Conservation (phyloP, 1,284 basidiomycete species). For the Leucoagaricus sp. region DNA sequence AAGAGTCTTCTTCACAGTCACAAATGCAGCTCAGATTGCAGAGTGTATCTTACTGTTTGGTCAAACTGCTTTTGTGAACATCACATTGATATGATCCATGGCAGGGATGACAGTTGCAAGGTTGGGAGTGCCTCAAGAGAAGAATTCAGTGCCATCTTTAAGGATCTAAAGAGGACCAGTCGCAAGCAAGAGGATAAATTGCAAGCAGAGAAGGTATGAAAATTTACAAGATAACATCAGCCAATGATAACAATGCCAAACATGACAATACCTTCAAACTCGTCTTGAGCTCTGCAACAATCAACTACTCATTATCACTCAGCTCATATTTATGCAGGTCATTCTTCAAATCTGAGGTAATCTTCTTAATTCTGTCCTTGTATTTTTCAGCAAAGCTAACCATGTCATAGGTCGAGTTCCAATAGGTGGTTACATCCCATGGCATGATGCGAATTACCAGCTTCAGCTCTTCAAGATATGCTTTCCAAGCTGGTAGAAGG, state of each 20-base stretch:
- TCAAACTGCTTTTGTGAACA: too few relatives aligned
- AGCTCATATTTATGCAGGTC: not conserved
- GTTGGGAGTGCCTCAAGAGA: slow-evolving; percentile 28
- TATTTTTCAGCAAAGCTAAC: slow-evolving; percentile 12
- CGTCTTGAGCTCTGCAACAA: slow-evolving; percentile 13
- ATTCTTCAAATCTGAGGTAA: not conserved
- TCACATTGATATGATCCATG: slow-evolving; percentile 35
- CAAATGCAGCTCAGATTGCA: too few relatives aligned
- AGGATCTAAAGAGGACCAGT: too few relatives aligned
- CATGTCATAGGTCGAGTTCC: slow-evolving; percentile 20
- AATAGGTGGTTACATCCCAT: slow-evolving; percentile 16
- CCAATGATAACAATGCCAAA: not conserved
- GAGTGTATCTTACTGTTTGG: too few relatives aligned
- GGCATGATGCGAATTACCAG: slow-evolving; percentile 15
- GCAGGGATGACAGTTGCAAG: slow-evolving; percentile 33
- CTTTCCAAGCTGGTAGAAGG: too few relatives aligned
- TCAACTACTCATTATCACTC: slow-evolving; percentile 7
- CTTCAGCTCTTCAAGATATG: too few relatives aligned
- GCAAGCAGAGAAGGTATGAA: too few relatives aligned
- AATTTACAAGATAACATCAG: not conserved
- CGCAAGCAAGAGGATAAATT: too few relatives aligned
- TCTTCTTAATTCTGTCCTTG: not conserved
- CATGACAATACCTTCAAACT: too few relatives aligned
- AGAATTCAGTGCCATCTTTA: slow-evolving; percentile 25
- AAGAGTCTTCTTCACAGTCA: too few relatives aligned